These are phyloP conservation scores for Beauveria rudraprayagi DNA, from an alignment of 2,329 filamentous ascomycete species.

Conservation along the genomic window DNA sequence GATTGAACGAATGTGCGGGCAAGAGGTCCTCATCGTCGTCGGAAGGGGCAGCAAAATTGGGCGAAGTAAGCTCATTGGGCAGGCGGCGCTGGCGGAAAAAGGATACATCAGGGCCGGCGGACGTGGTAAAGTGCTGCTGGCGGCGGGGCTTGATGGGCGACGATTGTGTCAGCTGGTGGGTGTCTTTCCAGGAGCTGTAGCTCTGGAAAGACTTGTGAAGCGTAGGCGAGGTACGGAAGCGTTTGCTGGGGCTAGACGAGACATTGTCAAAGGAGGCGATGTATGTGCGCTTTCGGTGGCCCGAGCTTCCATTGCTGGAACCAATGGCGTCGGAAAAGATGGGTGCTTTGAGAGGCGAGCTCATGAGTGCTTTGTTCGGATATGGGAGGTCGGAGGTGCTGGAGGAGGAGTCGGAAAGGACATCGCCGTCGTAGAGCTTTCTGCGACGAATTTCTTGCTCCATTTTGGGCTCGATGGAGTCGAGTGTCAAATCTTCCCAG, in stretches of 20 bases:
- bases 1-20: constrained; percentile 65
- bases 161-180: constrained; percentile 70
- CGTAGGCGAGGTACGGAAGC: constrained; percentile 56
- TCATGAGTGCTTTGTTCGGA: constrained; percentile 62
- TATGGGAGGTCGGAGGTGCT: constrained; percentile 72
- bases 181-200: constrained; percentile 65
- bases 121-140: constrained; percentile 66
- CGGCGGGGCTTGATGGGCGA: constrained; percentile 75
- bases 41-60: constrained; percentile 54
- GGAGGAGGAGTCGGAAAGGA: constrained; percentile 80
- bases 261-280: constrained; percentile 49
- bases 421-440: constrained; percentile 61
- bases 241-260: constrained; percentile 55
- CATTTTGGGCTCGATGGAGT: constrained; percentile 75
- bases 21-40: constrained; percentile 82
- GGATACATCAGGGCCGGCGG: constrained; percentile 63
- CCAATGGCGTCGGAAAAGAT: constrained; percentile 78
- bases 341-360: constrained; percentile 74
- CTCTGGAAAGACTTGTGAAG: constrained; percentile 47
- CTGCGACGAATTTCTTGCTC: constrained; percentile 72
- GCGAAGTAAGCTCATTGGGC: constrained; percentile 52
- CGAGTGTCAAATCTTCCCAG: constrained; percentile 83
- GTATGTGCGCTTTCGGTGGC: constrained; percentile 57
- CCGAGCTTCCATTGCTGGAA: constrained; percentile 59
- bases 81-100: constrained; percentile 69